Base-by-base conservation (phyloP, 768 basidiomycete species). In the Russula abietina region DNA sequence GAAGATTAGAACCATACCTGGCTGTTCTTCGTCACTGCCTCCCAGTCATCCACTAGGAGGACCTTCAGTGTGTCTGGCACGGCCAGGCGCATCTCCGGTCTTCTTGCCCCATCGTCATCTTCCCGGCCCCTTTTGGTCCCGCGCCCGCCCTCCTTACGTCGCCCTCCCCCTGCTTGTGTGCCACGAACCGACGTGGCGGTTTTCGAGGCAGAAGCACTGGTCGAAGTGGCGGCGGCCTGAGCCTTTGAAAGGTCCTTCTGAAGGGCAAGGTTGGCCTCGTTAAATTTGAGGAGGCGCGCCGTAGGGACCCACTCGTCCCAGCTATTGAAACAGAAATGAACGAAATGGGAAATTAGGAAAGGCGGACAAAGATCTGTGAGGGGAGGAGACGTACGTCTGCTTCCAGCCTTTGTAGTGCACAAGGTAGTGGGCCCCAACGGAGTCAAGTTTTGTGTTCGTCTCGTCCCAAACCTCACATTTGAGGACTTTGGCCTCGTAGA, bases 331-430 rank as follows among this genome's bases (percentile, higher is more conserved):
- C 36, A 22, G 22, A 38, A 28, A 12, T 14, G 32, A 14, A 8
- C 38, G 24, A 2, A 12, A 38, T 24, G 1, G 12, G 54, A 2
- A 38, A 38, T 26, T 4, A 46, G 32, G n/a, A n/a, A 61, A 53
- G 32, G 32, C 50, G 59, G 53, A 58, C 48, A 24, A 32, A n/a
- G 30, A 26, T 32, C 19, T 64, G 45, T 17, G 24, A 36, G 33
- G 30, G 16, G 14, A 36, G 36, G 28, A 11, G 24, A 77, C 84
- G 67, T 72, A 95, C 93, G 92, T 95, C 74, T 93, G 90, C 73
- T 98, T 99, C 97, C 97, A 99, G 10, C 97, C 97, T 75, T 98
- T 97, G 80, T 99, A 99, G 74, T 99, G 97, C 43, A 99, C 95
- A 64, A 90, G 87, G 75, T 92, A 98, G 69, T 96, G 92, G 4